Evolutionary conservation across 164 flowering plant species (phyloP).

Genomic region (Vitis rupestris): DNA sequence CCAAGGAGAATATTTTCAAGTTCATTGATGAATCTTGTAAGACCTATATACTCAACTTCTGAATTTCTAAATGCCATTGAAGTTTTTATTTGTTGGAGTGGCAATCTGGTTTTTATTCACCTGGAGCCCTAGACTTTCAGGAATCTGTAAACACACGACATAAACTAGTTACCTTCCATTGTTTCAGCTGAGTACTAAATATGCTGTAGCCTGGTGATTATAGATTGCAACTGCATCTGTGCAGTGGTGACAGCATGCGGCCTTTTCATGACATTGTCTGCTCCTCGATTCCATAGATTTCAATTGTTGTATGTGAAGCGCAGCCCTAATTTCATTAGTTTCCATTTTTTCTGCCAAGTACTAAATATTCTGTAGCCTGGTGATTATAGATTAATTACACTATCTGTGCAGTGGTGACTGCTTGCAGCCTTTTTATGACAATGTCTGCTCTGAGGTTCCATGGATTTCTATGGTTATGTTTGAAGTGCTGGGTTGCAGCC

Average conservation of each 20-base stretch:
- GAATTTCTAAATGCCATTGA: background rate
- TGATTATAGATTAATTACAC: too few species aligned
- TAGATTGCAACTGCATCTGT: background rate
- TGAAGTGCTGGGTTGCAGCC: too few species aligned
- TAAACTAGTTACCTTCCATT: background rate
- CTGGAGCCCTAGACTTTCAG: background rate
- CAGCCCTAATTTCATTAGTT: too few species aligned
- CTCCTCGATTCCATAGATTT: background rate
- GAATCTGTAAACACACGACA: background rate
- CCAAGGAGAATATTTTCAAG: slow-evolving; percentile 43
- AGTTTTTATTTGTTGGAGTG: background rate
- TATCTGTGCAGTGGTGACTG: too few species aligned
- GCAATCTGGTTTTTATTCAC: background rate
- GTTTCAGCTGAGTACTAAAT: background rate
- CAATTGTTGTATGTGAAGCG: too few species aligned
- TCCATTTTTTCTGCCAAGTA: too few species aligned
- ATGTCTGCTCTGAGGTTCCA: too few species aligned
- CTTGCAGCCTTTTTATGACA: too few species aligned
- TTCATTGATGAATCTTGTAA: slow-evolving; percentile 61
- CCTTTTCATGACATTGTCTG: background rate
- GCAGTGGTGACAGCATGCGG: background rate
- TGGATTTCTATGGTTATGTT: too few species aligned
- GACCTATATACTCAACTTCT: slow-evolving; percentile 9
- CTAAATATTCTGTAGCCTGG: too few species aligned
- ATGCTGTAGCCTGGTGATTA: background rate